Base-by-base conservation (phyloP, 805 yeast species). In the Kodamaea laetipori region DNA sequence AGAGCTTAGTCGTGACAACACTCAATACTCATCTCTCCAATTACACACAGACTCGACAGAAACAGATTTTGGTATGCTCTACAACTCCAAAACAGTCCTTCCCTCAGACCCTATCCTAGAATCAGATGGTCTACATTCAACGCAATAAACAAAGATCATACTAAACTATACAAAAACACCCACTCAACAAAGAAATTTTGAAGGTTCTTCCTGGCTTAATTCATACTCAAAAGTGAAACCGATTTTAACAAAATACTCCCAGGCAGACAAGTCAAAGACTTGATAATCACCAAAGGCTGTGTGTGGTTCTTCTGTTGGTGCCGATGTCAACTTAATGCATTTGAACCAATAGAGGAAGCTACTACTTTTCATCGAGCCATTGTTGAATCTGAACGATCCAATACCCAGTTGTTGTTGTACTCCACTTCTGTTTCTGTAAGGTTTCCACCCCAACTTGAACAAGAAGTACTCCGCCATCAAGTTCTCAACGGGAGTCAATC, bases 371-470 rank as follows among this genome's bases (percentile, higher is more conserved):
- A 33, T 16, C 6, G 37, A 26, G 24, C 24, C n/a, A 8, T 43
- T 41, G 18, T 16, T 32, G 27, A 30, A 38, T 37, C 43, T 41
- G 32, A 41, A 31, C 21, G 45, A 34, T 10, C 45, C 45, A 12
- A 45, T 41, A 23, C 36, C 36, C 23, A 12, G 31, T 31, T 38
- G 44, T 16, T 37, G 37, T 17, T 31, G 45, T n/a, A 17, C 30
- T 11, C 32, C 44, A 12, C 36, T 39, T 43, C 55, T 41, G 50
- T 48, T 44, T 43, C 59, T 49, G 44, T 71, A 71, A 1, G 76
- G 76, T 43, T 51, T 64, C 76, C 76, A 71, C 2, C 74, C 74
- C 33, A 70, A 53, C 39, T 57, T 54, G 47, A 64, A 65, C 43
- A 71, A 62, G 44, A 63, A 60, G 2, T 61, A 56, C 53, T 71